These are phyloP conservation scores for Peronosclerospora sorghi DNA, from an alignment of 352 stramenopile genomes.

Conservation along the genomic window DNA sequence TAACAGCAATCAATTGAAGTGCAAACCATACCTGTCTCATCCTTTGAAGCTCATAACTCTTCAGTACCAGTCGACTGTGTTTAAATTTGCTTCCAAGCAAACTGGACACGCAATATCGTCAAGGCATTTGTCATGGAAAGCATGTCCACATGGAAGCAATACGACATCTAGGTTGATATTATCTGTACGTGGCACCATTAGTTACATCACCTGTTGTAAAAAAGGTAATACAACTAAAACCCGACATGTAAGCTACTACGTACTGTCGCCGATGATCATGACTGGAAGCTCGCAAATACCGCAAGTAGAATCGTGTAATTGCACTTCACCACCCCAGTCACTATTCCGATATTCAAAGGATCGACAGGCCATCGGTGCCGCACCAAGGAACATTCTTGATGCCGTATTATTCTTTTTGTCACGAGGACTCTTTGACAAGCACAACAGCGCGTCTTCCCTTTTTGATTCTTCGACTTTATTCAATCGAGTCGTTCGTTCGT, in stretches of 20 bases:
- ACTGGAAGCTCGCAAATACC: conserved; percentile 64
- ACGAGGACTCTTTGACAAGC: conserved; percentile 6
- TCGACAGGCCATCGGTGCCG: conserved; percentile 19
- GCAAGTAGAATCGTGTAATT: conserved; percentile 74
- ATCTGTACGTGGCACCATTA: conserved; percentile 23
- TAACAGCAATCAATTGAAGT: no score
- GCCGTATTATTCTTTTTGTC: conserved; percentile 1
- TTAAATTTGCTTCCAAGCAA: conserved; percentile 51
- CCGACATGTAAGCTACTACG: conserved; percentile 2
- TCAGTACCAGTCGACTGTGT: conserved; percentile 34
- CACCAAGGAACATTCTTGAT: no score
- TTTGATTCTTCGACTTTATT: conserved; percentile 5
- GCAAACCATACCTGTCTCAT: no score
- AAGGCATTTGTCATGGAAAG: conserved; percentile 59
- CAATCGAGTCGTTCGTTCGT: conserved; percentile 15
- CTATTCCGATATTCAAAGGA: conserved; percentile 78
- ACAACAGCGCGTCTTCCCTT: conserved; percentile 1
- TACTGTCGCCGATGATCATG: conserved; percentile 72
- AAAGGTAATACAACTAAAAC: not conserved
- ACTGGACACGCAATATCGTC: conserved; percentile 50
- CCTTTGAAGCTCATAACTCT: not conserved
- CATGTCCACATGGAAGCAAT: conserved; percentile 70
- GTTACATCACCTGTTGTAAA: not conserved
- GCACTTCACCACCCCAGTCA: conserved; percentile 80
- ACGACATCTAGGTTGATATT: conserved; percentile 67